Evolutionary conservation across 495 filamentous ascomycete species (phyloP).

Genomic region (Penicillium macrosclerotiorum): DNA sequence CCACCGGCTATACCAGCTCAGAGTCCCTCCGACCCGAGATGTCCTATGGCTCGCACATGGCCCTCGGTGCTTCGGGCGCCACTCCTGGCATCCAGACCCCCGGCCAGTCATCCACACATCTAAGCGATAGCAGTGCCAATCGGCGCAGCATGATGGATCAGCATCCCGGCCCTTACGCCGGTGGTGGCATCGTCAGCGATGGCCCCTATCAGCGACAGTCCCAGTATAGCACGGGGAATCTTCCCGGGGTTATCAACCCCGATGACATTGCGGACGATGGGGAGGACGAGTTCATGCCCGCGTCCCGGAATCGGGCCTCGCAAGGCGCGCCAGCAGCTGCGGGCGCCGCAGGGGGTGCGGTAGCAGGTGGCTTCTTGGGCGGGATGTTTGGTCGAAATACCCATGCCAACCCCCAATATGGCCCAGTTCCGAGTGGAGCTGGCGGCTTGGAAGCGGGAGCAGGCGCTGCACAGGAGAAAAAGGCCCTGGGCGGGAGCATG

Average conservation of each 20-base stretch:
- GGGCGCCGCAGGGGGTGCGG: conserved; percentile 53
- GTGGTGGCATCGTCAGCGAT: conserved; percentile 38
- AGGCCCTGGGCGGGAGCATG: conserved; percentile 26
- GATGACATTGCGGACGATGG: conserved; percentile 81
- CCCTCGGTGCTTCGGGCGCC: conserved; percentile 32
- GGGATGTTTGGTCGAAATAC: conserved; percentile 39
- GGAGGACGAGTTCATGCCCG: conserved; percentile 67
- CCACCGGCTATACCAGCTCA: conserved; percentile 20
- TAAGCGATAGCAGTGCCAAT: conserved; percentile 19
- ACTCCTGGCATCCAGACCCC: conserved; percentile 39
- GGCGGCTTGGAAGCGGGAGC: conserved; percentile 19
- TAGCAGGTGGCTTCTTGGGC: conserved; percentile 51
- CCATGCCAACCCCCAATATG: conserved; percentile 45
- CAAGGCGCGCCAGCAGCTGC: conserved; percentile 49
- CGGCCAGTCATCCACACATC: conserved; percentile 29
- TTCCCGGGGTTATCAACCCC: conserved; percentile 63
- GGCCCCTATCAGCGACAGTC: conserved; percentile 62
- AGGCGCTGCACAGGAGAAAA: conserved; percentile 12
- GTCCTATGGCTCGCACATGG: conserved; percentile 40
- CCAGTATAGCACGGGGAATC: conserved; percentile 51
- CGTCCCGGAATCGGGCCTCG: conserved; percentile 28
- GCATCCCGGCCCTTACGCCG: conserved; percentile 30
- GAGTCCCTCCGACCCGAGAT: conserved; percentile 30
- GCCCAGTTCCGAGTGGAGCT: conserved; percentile 48
- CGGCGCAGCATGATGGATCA: conserved; percentile 32